phyloP scores from a whole-genome alignment of 352 stramenopile species.

The Aphanomyces stellatus region DNA sequence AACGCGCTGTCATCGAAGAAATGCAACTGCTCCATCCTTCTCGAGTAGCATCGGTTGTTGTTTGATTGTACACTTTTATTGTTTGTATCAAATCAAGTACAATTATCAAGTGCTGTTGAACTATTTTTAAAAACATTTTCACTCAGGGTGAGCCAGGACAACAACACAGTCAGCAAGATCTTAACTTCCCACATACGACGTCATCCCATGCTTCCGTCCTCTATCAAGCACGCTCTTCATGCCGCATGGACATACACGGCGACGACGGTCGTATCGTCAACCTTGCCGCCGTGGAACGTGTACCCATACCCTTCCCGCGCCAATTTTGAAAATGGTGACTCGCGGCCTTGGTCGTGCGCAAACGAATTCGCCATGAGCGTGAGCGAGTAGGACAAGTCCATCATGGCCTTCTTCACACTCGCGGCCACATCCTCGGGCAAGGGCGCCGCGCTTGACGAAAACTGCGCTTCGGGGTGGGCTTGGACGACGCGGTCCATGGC shows the following conservation, averaged over 20 bases:
- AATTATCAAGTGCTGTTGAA: too few species aligned
- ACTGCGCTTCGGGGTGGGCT: neutral
- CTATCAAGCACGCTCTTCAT: neutral
- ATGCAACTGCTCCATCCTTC: too few species aligned
- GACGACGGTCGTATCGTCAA: constrained; percentile 10
- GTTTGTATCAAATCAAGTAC: too few species aligned
- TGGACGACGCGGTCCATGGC: neutral
- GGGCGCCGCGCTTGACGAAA: neutral
- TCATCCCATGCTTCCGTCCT: neutral
- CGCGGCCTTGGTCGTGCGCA: constrained; percentile 1
- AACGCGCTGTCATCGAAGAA: too few species aligned
- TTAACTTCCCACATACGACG: too few species aligned
- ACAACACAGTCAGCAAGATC: too few species aligned
- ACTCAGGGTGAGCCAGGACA: too few species aligned
- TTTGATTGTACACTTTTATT: too few species aligned
- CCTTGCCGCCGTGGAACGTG: neutral
- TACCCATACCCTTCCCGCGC: constrained; percentile 14
- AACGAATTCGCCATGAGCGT: constrained; percentile 10
- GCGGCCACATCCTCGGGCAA: neutral
- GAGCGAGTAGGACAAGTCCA: constrained; percentile 8
- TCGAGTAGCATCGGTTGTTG: too few species aligned
- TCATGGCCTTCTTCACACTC: constrained; percentile 5
- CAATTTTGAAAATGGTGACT: constrained; percentile 12
- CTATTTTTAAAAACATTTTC: too few species aligned
- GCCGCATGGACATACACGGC: constrained; percentile 6